These are phyloP conservation scores for Sclerotinia minor DNA, from an alignment of 2,329 filamentous ascomycete genomes.

Conservation along the genomic window DNA sequence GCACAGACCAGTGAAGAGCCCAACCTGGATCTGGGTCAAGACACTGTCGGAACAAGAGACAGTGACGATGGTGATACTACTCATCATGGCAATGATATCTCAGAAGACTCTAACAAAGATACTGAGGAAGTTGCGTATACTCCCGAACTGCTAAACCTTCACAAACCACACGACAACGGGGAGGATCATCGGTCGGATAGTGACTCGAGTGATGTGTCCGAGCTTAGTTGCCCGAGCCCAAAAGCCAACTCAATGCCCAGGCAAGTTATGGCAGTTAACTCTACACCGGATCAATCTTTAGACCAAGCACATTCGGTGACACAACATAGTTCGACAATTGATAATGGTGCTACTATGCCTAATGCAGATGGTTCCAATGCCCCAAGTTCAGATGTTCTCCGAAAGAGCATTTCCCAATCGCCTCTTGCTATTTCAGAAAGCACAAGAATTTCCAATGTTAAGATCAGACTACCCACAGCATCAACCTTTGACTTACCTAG, in stretches of 20 bases:
- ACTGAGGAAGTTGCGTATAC: not conserved
- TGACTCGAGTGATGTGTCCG: not conserved
- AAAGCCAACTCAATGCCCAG: not conserved
- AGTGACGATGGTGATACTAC: not conserved
- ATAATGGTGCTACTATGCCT: not conserved
- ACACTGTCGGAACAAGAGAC: not conserved
- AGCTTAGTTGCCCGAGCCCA: not conserved
- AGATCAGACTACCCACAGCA: not conserved
- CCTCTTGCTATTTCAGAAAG: not conserved
- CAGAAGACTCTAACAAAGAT: not conserved
- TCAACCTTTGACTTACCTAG: slow-evolving; percentile 9
- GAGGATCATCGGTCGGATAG: not conserved
- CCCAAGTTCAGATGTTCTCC: not conserved
- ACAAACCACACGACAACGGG: not conserved
- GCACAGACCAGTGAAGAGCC: not conserved
- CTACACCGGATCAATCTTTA: not conserved
- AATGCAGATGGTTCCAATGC: not conserved
- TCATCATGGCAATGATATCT: not conserved
- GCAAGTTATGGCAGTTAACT: not conserved
- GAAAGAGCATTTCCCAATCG: not conserved
- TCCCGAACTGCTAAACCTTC: not conserved
- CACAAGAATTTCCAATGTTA: not conserved
- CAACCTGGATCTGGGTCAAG: not conserved
- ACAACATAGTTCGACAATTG: not conserved
- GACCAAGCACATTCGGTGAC: not conserved